Conservation (phyloP, 176 grass and related monocot species). For the Oropetium thomaeum region DNA sequence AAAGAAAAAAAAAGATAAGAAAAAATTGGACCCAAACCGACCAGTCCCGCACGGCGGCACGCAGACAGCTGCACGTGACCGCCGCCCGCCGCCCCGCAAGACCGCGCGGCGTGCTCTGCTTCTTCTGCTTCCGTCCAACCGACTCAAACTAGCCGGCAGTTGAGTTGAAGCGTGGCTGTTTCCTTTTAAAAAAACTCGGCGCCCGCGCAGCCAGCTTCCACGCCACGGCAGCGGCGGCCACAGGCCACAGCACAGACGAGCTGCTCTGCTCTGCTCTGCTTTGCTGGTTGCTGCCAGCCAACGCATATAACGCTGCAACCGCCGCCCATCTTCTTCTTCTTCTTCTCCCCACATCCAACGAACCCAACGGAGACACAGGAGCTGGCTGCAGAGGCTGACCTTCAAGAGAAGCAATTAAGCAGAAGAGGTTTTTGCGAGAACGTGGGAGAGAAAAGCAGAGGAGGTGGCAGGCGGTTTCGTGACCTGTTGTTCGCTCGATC, state of each 20-base stretch:
- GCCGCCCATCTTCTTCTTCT: too few relatives aligned
- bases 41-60: too few relatives aligned
- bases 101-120: not conserved
- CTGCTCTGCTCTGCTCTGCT: too few relatives aligned
- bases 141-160: not conserved
- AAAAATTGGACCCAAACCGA: too few relatives aligned
- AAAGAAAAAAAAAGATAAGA: too few relatives aligned
- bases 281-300: not conserved
- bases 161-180: not conserved
- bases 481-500: not conserved
- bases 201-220: slow-evolving; percentile 42
- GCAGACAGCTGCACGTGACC: too few relatives aligned
- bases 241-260: not conserved
- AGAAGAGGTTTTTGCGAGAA: too few relatives aligned
- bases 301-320: slow-evolving; percentile 39
- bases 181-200: not conserved
- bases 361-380: not conserved
- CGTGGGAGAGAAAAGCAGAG: too few relatives aligned
- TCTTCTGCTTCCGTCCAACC: not conserved
- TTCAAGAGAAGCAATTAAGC: too few relatives aligned
- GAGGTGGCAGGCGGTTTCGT: not conserved
- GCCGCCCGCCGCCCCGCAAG: not conserved
- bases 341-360: not conserved
- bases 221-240: slow-evolving; percentile 17
- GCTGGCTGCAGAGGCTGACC: too few relatives aligned